Conservation (phyloP, 1,284 basidiomycete species). For the Cryptococcus sp. region DNA sequence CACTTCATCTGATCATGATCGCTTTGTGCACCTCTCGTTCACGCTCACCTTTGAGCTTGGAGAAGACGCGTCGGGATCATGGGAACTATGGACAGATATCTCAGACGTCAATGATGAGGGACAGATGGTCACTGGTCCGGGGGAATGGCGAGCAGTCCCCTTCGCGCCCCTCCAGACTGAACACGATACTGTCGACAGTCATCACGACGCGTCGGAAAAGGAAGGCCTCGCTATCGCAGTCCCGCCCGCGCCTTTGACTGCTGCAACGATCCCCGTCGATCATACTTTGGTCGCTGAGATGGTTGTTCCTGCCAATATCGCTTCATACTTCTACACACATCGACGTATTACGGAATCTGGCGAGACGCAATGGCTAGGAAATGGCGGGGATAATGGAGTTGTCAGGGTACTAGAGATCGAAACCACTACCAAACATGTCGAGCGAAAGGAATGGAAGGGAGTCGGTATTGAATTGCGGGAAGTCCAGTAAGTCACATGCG, state of each 20-base stretch:
- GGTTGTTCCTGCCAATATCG: constrained; percentile 3
- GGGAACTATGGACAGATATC: constrained; percentile 33
- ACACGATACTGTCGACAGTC: not conserved
- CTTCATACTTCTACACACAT: constrained; percentile 22
- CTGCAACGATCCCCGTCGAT: not conserved
- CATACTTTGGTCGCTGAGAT: constrained; percentile 2
- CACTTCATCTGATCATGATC: constrained; percentile 1
- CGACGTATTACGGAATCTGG: constrained; percentile 16
- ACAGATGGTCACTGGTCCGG: constrained; percentile 1
- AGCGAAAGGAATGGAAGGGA: constrained; percentile 4
- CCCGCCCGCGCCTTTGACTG: not conserved
- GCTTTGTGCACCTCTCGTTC: constrained; percentile 21
- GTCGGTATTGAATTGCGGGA: constrained; percentile 6
- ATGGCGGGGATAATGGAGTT: constrained; percentile 22
- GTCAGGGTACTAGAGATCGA: constrained; percentile 8
- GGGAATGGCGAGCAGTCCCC: constrained; percentile 19
- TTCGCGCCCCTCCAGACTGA: not conserved
- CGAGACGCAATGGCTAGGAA: constrained; percentile 24
- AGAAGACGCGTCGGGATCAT: constrained; percentile 18
- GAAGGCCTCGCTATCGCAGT: not conserved
- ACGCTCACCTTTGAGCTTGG: constrained; percentile 8
- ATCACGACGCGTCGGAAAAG: not conserved
- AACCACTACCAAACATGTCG: not conserved
- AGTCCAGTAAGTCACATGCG: constrained; percentile 3
- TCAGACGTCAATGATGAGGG: constrained; percentile 14